Base-by-base conservation (phyloP, 805 yeast genomes). In the Pichia occidentalis region DNA sequence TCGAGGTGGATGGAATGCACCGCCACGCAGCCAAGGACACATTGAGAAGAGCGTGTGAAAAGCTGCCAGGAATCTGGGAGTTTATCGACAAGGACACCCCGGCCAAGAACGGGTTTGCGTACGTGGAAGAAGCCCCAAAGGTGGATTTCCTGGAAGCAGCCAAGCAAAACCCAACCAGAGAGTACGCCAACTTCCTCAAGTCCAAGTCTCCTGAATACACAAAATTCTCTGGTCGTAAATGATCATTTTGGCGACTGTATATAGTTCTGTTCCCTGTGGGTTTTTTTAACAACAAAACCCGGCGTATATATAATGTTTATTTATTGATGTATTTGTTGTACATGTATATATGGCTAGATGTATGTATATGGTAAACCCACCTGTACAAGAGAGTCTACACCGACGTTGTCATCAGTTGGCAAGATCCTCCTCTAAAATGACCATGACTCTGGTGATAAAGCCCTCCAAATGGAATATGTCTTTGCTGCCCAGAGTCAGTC, bases 401-500 rank as follows among this genome's bases (percentile, higher is more conserved):
- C n/a, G n/a, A n/a, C n/a, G n/a, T n/a, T n/a, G n/a, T n/a, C n/a
- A 21, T 22, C 19, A 21, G 11, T 27, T 24, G 25, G 24, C 24
- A n/a, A 29, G 21, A 32, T 54, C 54, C 19, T 50, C 62, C 50
- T 82, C 92, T 34, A 83, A 57, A 7, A 71, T 71, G 29, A 85
- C 83, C 97, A 92, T 90, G 2, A 78, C 75, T 54, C 75, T 80
- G 1, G 97, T 96, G 14, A 85, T 73, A 55, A 86, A 92, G 1
- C 97, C 98, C 64, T 92, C 98, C 38, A 92, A 63, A 61, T 92
- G 98, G 60, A 85, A 92, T 10, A 92, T 90, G 26, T 87, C 85
- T 59, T 92, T 92, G 42, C 74, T 73, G 3, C 97, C 98, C 42
- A 83, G 63, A 41, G 87, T 75, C 43, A 92, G 67, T 40, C 98